phyloP scores from a whole-genome alignment of 2,329 filamentous ascomycete species.

The Botrytis aclada region DNA sequence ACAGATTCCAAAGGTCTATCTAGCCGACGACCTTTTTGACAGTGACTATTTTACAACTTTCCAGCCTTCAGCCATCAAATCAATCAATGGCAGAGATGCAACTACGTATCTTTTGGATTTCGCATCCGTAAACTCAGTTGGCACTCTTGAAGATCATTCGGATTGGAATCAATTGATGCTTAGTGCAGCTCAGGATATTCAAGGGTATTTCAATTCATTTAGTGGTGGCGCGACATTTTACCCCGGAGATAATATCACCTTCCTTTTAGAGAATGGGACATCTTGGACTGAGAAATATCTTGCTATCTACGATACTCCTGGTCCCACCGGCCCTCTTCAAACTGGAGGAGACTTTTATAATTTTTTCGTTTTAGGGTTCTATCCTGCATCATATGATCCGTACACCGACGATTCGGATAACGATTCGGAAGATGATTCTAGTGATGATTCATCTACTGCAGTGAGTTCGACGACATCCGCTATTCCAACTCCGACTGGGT shows the following conservation, averaged over 20 bases:
- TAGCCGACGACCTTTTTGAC: constrained; percentile 38
- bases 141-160: constrained; percentile 39
- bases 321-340: constrained; percentile 33
- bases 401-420: constrained; percentile 11
- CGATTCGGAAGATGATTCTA: not conserved
- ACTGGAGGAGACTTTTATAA: constrained; percentile 35
- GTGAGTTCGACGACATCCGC: not conserved
- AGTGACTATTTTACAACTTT: constrained; percentile 22
- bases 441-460: not conserved
- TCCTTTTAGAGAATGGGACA: constrained; percentile 42
- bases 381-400: constrained; percentile 25
- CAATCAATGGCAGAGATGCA: constrained; percentile 54
- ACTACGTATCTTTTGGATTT: constrained; percentile 47
- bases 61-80: constrained; percentile 45
- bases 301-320: constrained; percentile 33
- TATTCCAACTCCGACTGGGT: constrained; percentile 6
- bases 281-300: constrained; percentile 35
- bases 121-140: constrained; percentile 36
- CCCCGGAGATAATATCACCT: constrained; percentile 39
- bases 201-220: constrained; percentile 38
- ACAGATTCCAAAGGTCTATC: constrained; percentile 39
- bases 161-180: constrained; percentile 39
- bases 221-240: constrained; percentile 39
- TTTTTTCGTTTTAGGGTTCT: constrained; percentile 32
- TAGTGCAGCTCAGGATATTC: constrained; percentile 31